phyloP scores from a whole-genome alignment of 768 basidiomycete genomes.

The Termitomyces sp. region DNA sequence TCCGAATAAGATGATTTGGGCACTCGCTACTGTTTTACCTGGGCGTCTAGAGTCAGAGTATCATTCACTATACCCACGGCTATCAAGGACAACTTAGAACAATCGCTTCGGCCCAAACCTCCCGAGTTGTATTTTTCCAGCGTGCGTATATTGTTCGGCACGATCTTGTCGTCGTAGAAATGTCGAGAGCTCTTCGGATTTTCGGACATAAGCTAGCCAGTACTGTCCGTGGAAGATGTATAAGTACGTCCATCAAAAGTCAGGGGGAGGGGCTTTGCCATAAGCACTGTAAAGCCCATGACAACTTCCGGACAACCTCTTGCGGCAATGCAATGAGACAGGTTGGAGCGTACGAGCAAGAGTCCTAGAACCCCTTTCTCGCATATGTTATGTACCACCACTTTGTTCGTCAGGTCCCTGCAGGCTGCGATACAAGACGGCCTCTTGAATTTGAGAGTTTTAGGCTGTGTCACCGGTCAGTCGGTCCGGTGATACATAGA shows the following conservation, averaged over 20 bases:
- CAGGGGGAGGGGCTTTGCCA: not conserved
- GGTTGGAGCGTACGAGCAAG: not conserved
- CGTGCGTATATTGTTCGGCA: not conserved
- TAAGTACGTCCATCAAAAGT: not conserved
- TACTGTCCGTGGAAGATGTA: not conserved
- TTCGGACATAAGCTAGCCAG: slow-evolving; percentile 5
- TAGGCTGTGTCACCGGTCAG: not conserved
- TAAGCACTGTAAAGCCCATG: not conserved
- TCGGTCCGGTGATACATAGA: slow-evolving; percentile 6
- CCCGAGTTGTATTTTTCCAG: not conserved
- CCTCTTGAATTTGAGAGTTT: not conserved
- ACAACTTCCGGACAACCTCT: not conserved
- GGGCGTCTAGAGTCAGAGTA: not conserved
- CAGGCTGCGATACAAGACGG: not conserved
- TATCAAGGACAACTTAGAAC: slow-evolving; percentile 10
- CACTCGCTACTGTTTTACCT: not conserved
- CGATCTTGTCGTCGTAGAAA: slow-evolving; percentile 3
- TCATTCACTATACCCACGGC: slow-evolving; percentile 13
- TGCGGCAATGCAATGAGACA: not conserved
- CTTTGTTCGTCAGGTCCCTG: not conserved
- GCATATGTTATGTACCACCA: not conserved
- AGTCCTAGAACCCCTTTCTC: not conserved
- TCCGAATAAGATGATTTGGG: not conserved
- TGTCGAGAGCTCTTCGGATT: slow-evolving; percentile 10
- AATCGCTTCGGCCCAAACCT: not conserved